Base-by-base conservation (phyloP, 768 basidiomycete species). In the Pleurotus sapidus region DNA sequence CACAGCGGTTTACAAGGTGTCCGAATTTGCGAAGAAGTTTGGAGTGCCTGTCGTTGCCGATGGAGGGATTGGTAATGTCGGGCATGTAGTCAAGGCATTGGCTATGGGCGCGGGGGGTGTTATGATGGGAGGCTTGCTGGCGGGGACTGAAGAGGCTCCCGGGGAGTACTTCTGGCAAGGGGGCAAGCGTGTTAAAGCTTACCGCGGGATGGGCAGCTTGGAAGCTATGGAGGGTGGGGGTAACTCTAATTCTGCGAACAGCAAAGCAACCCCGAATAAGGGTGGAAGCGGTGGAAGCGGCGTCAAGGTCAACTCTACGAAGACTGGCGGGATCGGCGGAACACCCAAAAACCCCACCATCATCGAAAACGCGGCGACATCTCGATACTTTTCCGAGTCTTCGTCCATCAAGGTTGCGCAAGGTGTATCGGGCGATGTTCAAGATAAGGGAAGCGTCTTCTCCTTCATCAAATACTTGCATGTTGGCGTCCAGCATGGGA, bases 91-190 rank as follows among this genome's bases (percentile, higher is more conserved):
- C 68, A 99, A 99, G 77, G 97, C 97, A 3, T 77, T 98, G 47
- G 79, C 95, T 1, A 83, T 98, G 12, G 97, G 97, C 51, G 97
- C 96, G 3, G 87, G 89, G 20, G 95, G 94, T 3, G 95, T 98
- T 54, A 98, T 98, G 97, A 98, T 99, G 97, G 97, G 97, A 46
- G 89, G 93, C 7, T 74, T 98, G 48, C 79, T 99, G 24, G 97
- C 97, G 2, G 96, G 96, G 27, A 98, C 97, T 37, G 88, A 93
- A 60, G 96, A 99, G 72, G 93, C 95, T 0, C 97, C 97, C 0
- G 97, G 97, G 64, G 95, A 98, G 76, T 99, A 97, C 78, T 98
- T 97, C 72, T 99, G 96, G 75, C 95, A 98, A 68, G 95, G 98
- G 61, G 97, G 97, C 61, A 97, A 97, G 79, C 89, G 97, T 48